These are phyloP conservation scores for Deakozyma indianensis DNA, from an alignment of 805 yeast species.

Conservation along the genomic window DNA sequence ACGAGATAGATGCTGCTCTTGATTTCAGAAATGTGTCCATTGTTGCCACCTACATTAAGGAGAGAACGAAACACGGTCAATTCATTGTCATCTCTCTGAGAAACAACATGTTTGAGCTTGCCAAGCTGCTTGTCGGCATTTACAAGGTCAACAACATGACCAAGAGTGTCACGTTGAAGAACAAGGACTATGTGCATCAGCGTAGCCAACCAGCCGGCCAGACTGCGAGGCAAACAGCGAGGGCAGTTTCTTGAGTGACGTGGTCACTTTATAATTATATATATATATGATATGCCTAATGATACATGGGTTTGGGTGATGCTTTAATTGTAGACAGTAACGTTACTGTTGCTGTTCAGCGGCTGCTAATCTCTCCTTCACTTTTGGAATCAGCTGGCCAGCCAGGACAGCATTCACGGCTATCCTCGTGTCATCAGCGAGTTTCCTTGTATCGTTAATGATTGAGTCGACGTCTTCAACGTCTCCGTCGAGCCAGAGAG, in stretches of 20 bases:
- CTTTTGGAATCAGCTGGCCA: background rate
- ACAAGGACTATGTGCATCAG: conserved; percentile 29
- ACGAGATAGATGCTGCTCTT: conserved; percentile 96
- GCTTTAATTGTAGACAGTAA: no score
- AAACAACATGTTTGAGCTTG: conserved; percentile 95
- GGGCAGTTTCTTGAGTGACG: no score
- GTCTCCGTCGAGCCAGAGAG: background rate
- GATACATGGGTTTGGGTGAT: no score
- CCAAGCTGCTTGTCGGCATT: conserved; percentile 88
- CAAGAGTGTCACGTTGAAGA: conserved; percentile 61
- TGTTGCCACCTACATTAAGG: conserved; percentile 93
- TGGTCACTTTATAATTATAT: background rate
- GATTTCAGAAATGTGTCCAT: conserved; percentile 95
- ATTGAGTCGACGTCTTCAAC: background rate
- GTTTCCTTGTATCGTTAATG: background rate
- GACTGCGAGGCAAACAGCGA: no score
- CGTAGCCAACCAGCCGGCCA: no score
- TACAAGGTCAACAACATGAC: conserved; percentile 91
- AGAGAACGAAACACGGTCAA: conserved; percentile 91
- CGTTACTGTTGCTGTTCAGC: no score
- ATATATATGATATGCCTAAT: no score
- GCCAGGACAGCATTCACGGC: background rate
- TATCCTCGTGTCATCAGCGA: background rate
- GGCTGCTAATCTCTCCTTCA: background rate
- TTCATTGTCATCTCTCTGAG: conserved; percentile 89